Evolutionary conservation across 164 flowering plant species (phyloP).

Genomic region (Aristolochia californica): DNA sequence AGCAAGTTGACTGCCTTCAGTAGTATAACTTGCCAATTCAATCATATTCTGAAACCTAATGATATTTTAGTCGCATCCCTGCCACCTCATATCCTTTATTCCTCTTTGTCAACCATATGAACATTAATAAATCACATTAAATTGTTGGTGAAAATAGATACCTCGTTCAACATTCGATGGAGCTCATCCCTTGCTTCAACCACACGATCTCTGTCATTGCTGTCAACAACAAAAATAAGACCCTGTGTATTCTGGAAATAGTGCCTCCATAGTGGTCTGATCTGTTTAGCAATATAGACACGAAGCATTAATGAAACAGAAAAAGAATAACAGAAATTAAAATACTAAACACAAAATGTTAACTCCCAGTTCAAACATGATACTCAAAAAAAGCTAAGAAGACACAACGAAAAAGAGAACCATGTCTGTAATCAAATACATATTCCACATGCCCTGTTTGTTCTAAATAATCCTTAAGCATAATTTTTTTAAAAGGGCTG

Average conservation of each 20-base stretch:
- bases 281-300: conserved; percentile 3
- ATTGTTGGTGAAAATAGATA: background rate
- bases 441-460: background rate
- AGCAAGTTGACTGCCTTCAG: too few species aligned
- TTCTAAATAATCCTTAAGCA: too few species aligned
- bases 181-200: conserved; percentile 20
- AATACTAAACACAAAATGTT: background rate
- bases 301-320: background rate
- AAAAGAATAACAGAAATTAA: background rate
- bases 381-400: background rate
- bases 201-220: conserved; percentile 19
- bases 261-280: conserved; percentile 21
- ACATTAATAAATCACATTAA: background rate
- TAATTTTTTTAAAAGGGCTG: too few species aligned
- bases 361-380: background rate
- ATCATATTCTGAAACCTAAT: too few species aligned
- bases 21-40: too few species aligned
- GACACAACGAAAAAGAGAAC: background rate
- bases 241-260: conserved; percentile 21
- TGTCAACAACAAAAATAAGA: conserved; percentile 18
- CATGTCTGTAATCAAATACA: background rate
- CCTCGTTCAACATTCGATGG: conserved; percentile 23
- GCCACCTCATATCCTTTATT: too few species aligned
- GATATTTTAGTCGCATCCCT: too few species aligned
- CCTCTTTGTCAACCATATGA: too few species aligned